Base-by-base conservation (phyloP, 306 rosid genomes). In the Carpinus viminea region DNA sequence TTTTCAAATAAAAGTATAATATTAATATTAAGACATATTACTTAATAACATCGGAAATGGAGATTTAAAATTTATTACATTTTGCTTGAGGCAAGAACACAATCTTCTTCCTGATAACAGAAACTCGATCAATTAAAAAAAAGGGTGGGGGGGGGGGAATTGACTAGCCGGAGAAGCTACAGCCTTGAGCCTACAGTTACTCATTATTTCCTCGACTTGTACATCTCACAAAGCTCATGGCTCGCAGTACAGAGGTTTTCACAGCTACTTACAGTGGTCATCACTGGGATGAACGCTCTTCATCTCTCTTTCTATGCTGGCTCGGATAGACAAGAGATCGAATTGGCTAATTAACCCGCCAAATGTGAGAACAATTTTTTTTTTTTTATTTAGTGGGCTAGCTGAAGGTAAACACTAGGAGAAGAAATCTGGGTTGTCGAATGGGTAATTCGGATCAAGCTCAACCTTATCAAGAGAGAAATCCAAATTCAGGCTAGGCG, bases 401-500 rank as follows among this genome's bases (percentile, higher is more conserved):
- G 48, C 69, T 7, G 43, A 48, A 41, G 79, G 70, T 46, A 74
- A 12, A 26, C 38, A 55, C 75, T 54, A 82, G 53, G 76, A 28
- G 77, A 85, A 75, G 84, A 75, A 75, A 24, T 86, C 91, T 1
- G 76, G 56, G 69, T 66, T 66, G 71, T 81, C 86, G 45, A 82
- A 85, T 3, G 73, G 79, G 81, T 85, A 90, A 69, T 54, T 57
- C 13, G 75, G 55, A 60, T 90, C 87, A 34, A 89, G 81, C 81
- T 89, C 89, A n/a, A 75, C 64, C 52, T 86, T 73, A 0, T 82
- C 86, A 15, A 88, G 75, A 10, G 82, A 41, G 79, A 88, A 38
- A 81, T 86, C 92, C 20, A 84, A 81, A 47, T 84, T 87, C 60
- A 72, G 74, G 16, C 88, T 86, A 12, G 92, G 89, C 0, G 96